Evolutionary conservation across 345 rosid species (phyloP).

Genomic region (Eucalyptus camaldulensis): DNA sequence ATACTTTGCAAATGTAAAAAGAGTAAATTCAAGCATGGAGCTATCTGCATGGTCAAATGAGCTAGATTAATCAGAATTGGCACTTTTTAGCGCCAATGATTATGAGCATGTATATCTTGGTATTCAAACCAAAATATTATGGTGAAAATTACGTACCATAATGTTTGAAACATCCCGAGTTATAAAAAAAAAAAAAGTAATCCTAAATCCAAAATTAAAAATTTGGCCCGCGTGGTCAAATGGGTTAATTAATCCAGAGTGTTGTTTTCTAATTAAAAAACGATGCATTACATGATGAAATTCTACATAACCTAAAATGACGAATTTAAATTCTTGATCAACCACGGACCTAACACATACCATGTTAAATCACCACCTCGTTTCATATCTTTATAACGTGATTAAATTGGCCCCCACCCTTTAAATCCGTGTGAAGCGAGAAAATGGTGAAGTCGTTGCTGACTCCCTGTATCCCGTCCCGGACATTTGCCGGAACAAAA

Average conservation of each 20-base stretch:
- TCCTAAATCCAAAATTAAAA: not conserved
- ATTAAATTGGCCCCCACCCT: not conserved
- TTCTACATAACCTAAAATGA: too few relatives aligned
- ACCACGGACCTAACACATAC: not conserved
- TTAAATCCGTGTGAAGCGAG: not conserved
- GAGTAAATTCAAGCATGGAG: not conserved
- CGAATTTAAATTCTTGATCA: not conserved
- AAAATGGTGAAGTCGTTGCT: not conserved
- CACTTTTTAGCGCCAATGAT: rapidly evolving
- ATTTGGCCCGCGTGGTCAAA: rapidly evolving
- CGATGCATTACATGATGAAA: not conserved
- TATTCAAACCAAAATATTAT: not conserved
- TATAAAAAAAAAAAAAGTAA: too few relatives aligned
- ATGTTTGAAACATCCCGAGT: rapidly evolving
- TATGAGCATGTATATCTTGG: not conserved
- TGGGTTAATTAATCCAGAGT: not conserved
- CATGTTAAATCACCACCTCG: not conserved
- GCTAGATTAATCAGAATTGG: rapidly evolving
- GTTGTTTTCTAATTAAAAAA: not conserved
- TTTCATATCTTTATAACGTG: not conserved
- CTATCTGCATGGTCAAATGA: not conserved
- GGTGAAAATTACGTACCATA: not conserved
- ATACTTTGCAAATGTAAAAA: not conserved
- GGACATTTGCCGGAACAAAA: not conserved
- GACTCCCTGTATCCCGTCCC: not conserved